Base-by-base conservation (phyloP, 108 stramenopile genomes). In the Licmophora abbreviata region DNA sequence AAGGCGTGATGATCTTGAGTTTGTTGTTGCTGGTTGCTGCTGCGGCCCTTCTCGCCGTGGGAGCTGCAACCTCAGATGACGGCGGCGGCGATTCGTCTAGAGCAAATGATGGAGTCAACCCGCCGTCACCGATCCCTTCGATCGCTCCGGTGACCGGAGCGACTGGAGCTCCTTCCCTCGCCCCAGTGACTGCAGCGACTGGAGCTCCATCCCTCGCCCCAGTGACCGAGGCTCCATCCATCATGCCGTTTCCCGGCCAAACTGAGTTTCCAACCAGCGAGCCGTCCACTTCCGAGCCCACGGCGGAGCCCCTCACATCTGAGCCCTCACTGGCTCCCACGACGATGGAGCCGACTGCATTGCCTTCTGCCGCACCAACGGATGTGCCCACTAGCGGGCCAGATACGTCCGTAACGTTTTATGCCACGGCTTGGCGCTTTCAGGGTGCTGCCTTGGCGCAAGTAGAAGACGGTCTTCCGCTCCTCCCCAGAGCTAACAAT, bases 1-100 rank as follows among this genome's bases (percentile, higher is more conserved):
- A 70, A 51, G 22, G 59, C 17, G 41, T 64, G 18, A 63, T 76
- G 42, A 40, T 64, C 2, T n/a, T 48, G 6, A 48, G 46, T 26
- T 40, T 48, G 3, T 53, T 65, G 14, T 46, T 76, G 29, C 36
- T 76, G 8, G 21, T 76, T 4, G 68, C 62, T 0, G 64, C 75
- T 29, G 43, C 70, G 31, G 64, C 54, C 1, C 41, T 76, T 30
- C 56, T 69, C 31, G 61, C 48, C 4, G 63, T 74, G 29, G 73
- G 56, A 29, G 58, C 62, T 29, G 24, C 52, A 4, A 28, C 65
- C 9, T 51, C 53, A 7, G 33, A 32, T 22, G 42, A 20, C 1
- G 28, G 44, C 22, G 24, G 32, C 22, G 12, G 28, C 17, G 32
- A 22, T 28, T 31, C 32, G 8, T 33, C 15, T 29, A 32, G 21